Evolutionary conservation across 495 filamentous ascomycete genomes (phyloP), one percentile per base, ranked within the genome.

Genomic region (Daldinia vernicosa): DNA sequence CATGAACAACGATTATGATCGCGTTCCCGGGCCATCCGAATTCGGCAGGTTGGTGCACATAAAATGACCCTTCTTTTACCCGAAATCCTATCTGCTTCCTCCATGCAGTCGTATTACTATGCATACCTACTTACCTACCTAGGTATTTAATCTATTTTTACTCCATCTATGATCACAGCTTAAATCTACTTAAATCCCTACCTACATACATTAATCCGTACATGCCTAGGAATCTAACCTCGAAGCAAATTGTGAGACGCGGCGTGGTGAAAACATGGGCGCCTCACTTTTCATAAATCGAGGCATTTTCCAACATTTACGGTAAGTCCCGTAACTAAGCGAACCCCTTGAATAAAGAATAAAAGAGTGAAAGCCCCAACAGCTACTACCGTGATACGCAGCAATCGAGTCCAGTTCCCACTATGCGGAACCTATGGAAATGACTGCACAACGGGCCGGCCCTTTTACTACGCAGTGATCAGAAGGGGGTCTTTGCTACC

Each of bases 1-100:
- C 50, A 53, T 8, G 85, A 85, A 1, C 95, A 83, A 22, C 93
- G 85, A 12, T 19, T 56, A 86, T 83, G 12, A 92, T 92, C 8
- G 91, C 91, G 1, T 64, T 52, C 30, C 30, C 19, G 17, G 14
- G 45, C 45, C 58, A 60, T 68, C 64, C 70, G 70, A 12, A 68
- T 68, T 72, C 37, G 60, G 66, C 61, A 73, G 66, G 60, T 69
- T 61, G 40, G 26, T 63, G 28, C 26, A 53, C 50, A 17, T 63
- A 35, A 66, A 66, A 69, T 57, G 39, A 66, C 32, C 33, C 32
- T 52, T 67, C 54, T 54, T 57, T 47, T 57, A 60, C 60, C 50
- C 50, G 52, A 62, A 66, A 73, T 69, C 56, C 43, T 47, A 47
- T 47, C 43, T 47, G 43, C 43, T 47, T 47, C 43, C 60, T 65